A percentile compares a stretch with the other conserved stretches of the same genome.
Conservation (phyloP, 2,329 filamentous ascomycete species). For the Rhynchosporium secalis region DNA sequence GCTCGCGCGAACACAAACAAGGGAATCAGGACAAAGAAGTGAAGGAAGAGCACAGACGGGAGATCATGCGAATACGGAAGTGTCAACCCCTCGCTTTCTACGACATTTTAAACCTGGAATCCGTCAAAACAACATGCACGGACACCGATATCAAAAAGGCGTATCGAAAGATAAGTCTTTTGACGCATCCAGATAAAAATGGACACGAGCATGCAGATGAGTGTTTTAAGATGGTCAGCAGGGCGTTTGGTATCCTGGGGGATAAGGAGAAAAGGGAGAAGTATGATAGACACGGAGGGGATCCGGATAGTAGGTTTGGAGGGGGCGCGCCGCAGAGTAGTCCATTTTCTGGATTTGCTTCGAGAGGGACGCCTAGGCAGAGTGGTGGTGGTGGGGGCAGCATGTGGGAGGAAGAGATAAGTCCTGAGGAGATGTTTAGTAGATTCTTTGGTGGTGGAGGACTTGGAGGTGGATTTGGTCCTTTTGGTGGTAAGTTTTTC, state of each 20-base stretch:
- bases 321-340: constrained; percentile 56
- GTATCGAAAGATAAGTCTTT: constrained; percentile 87
- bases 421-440: constrained; percentile 94
- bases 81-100: constrained; percentile 90
- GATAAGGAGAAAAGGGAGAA: constrained; percentile 91
- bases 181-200: constrained; percentile 99
- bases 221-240: constrained; percentile 96
- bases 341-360: constrained; percentile 63
- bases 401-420: constrained; percentile 89
- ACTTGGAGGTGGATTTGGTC: constrained; percentile 60
- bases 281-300: constrained; percentile 85
- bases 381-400: constrained; percentile 40
- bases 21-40: constrained; percentile 66
- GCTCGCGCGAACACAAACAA: constrained; percentile 54
- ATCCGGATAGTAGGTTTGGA: constrained; percentile 86
- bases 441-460: constrained; percentile 83
- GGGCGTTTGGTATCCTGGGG: constrained; percentile 89
- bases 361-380: constrained; percentile 43
- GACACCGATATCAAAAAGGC: constrained; percentile 96
- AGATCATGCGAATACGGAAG: constrained; percentile 82
- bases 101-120: constrained; percentile 80
- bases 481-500: constrained; percentile 57
- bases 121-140: constrained; percentile 61
- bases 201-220: constrained; percentile 93
- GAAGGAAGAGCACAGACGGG: constrained; percentile 87